Conservation (phyloP, 2,329 filamentous ascomycete genomes). For the Hirsutella minnesotensis region DNA sequence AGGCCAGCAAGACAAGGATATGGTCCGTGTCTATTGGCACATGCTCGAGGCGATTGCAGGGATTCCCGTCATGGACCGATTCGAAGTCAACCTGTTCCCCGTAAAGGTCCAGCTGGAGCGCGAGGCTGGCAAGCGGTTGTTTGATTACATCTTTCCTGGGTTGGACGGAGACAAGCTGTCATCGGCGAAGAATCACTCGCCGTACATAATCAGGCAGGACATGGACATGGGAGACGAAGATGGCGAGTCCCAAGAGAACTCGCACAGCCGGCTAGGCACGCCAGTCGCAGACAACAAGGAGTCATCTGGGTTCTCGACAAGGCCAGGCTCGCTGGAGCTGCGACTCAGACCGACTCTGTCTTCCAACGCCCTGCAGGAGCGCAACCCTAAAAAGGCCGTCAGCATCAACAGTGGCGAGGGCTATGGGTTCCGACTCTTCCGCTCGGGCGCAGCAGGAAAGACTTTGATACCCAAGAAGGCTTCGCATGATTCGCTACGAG, state of each 20-base stretch:
- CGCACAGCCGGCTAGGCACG: slow-evolving; percentile 23
- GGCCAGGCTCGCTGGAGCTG: slow-evolving; percentile 66
- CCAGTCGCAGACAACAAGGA: slow-evolving; percentile 34
- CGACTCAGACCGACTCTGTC: slow-evolving; percentile 74
- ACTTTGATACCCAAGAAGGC: slow-evolving; percentile 34
- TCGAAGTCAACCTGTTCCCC: slow-evolving; percentile 87
- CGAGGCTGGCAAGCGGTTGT: slow-evolving; percentile 83
- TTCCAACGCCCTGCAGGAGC: slow-evolving; percentile 31
- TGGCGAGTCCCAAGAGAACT: slow-evolving; percentile 28
- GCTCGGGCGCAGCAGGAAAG: slow-evolving; percentile 29
- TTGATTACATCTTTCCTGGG: slow-evolving; percentile 95
- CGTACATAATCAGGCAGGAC: slow-evolving; percentile 39
- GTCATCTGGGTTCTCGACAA: slow-evolving; percentile 40
- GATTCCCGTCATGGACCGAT: slow-evolving; percentile 93
- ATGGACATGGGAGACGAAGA: slow-evolving; percentile 34
- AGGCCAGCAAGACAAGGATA: slow-evolving; percentile 38
- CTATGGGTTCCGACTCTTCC: slow-evolving; percentile 41
- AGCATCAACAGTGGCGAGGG: slow-evolving; percentile 34
- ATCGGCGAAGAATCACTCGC: slow-evolving; percentile 39
- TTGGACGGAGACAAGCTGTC: slow-evolving; percentile 44
- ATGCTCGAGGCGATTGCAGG: slow-evolving; percentile 97
- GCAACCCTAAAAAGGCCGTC: slow-evolving; percentile 33
- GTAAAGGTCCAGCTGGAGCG: slow-evolving; percentile 89
- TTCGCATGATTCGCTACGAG: slow-evolving; percentile 44
- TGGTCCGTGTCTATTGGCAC: slow-evolving; percentile 92